A percentile compares a stretch with the other conserved stretches of the same genome.
Conservation (phyloP, 2,329 filamentous ascomycete species). For the Pyrenochaeta sp. region DNA sequence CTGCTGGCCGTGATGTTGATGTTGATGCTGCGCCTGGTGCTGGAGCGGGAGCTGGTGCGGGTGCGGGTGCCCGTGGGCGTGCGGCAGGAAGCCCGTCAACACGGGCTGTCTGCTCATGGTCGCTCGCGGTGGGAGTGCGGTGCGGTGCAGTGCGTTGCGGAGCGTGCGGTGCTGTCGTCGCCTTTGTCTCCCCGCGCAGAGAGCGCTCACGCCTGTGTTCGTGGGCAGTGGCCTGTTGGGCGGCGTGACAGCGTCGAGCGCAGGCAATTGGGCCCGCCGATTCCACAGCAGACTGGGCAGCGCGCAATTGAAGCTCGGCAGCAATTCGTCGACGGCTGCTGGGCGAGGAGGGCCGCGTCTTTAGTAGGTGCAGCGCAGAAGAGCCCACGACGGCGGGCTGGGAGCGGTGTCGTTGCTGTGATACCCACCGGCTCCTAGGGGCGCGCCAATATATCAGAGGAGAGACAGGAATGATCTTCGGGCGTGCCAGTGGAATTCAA, state of each 20-base stretch:
- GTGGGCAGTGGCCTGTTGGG: constrained; percentile 3
- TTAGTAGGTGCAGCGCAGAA: constrained; percentile 50
- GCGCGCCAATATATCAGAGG: constrained; percentile 51
- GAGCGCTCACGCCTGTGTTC: not conserved
- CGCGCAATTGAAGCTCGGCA: constrained; percentile 29
- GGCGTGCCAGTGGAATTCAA: constrained; percentile 40
- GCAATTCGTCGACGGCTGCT: constrained; percentile 44
- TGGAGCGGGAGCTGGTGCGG: constrained; percentile 15
- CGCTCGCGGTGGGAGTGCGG: constrained; percentile 3
- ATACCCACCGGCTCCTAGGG: constrained; percentile 45
- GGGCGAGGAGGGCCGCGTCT: constrained; percentile 38
- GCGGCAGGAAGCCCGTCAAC: constrained; percentile 35
- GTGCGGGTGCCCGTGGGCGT: constrained; percentile 15
- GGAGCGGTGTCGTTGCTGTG: constrained; percentile 49
- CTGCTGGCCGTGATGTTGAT: too few relatives aligned
- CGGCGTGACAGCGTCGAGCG: constrained; percentile 32
- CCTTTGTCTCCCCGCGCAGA: constrained; percentile 1
- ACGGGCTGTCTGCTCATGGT: constrained; percentile 43
- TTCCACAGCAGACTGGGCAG: constrained; percentile 46
- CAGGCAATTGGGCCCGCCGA: constrained; percentile 38
- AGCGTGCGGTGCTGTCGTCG: not conserved
- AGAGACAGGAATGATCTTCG: constrained; percentile 43
- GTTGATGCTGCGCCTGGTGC: too few relatives aligned
- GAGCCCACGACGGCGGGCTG: constrained; percentile 42
- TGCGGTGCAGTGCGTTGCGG: constrained; percentile 1